phyloP scores from a whole-genome alignment of 1,284 basidiomycete species.

The Stereum hirsutum region DNA sequence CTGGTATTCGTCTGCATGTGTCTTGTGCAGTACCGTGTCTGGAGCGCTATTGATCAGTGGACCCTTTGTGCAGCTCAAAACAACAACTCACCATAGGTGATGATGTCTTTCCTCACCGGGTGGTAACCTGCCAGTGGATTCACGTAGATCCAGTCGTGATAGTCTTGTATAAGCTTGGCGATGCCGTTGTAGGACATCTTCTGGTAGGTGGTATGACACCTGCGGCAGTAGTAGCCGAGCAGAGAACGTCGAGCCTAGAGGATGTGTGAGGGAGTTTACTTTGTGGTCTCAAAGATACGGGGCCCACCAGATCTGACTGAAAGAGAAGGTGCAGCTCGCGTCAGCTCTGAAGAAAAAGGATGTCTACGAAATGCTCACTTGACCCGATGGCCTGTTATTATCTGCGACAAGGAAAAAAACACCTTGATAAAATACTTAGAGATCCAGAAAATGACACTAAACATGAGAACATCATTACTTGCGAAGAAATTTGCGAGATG shows the following conservation, averaged over 20 bases:
- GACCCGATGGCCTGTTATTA: constrained; percentile 10
- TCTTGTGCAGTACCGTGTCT: constrained; percentile 57
- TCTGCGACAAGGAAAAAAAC: constrained; percentile 45
- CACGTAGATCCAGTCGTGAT: constrained; percentile 61
- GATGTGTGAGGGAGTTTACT: too few species aligned
- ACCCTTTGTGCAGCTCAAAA: neutral
- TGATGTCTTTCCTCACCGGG: constrained; percentile 43
- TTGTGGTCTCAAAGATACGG: too few species aligned
- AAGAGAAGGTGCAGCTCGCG: too few species aligned
- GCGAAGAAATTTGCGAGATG: constrained; percentile 60
- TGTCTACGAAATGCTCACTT: neutral
- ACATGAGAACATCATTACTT: constrained; percentile 4
- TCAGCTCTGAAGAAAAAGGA: neutral
- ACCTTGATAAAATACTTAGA: constrained; percentile 21
- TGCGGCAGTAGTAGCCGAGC: constrained; percentile 70
- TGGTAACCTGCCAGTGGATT: constrained; percentile 36
- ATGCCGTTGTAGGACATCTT: constrained; percentile 69
- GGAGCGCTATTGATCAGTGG: constrained; percentile 7
- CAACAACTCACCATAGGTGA: constrained; percentile 36
- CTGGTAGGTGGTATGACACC: constrained; percentile 61
- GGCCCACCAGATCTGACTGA: too few species aligned
- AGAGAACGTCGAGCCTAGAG: constrained; percentile 58
- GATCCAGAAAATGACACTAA: constrained; percentile 2
- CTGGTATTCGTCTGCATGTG: constrained; percentile 52
- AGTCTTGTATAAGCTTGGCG: constrained; percentile 52